Conservation (phyloP, 208 protist genomes). For the Endotrypanum monterogeii region DNA sequence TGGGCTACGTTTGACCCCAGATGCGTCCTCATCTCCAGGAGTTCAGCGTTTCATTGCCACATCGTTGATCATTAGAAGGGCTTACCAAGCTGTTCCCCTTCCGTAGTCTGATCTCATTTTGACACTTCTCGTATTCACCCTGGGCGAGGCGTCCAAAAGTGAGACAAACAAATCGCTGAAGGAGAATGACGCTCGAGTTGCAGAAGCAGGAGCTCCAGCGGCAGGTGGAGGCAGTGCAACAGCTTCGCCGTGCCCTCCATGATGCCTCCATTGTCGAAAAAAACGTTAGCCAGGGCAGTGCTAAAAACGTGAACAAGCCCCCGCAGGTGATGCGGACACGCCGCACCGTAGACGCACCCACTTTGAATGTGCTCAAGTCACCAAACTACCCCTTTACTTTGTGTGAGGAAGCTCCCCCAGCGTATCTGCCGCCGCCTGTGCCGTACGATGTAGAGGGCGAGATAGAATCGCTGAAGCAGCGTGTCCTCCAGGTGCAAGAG, state of each 20-base stretch:
- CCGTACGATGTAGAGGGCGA: slow-evolving; percentile 75
- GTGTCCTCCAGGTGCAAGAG: slow-evolving; percentile 61
- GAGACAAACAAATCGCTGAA: background rate
- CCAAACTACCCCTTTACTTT: slow-evolving; percentile 82
- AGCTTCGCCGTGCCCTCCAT: slow-evolving; percentile 48
- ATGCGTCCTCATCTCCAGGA: background rate
- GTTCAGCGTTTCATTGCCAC: background rate
- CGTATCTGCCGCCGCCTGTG: slow-evolving; percentile 74
- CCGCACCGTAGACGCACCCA: slow-evolving; percentile 73
- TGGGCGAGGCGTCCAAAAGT: background rate
- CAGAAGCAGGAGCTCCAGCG: slow-evolving; percentile 39
- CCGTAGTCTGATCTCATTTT: background rate
- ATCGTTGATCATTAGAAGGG: background rate
- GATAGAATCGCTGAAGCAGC: slow-evolving; percentile 49
- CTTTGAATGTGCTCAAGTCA: slow-evolving; percentile 63
- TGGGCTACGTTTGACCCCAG: background rate
- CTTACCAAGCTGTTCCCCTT: background rate
- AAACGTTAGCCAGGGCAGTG: background rate
- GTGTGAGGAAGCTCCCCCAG: slow-evolving; percentile 79
- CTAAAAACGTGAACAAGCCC: slow-evolving; percentile 2
- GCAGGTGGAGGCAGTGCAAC: slow-evolving; percentile 41
- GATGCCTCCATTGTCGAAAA: slow-evolving; percentile 49
- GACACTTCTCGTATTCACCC: background rate
- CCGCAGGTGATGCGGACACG: slow-evolving; percentile 29
- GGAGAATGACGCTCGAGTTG: slow-evolving; percentile 34